Conservation (phyloP, 179 eudicot genomes). For the Heliamphora pulchella region DNA sequence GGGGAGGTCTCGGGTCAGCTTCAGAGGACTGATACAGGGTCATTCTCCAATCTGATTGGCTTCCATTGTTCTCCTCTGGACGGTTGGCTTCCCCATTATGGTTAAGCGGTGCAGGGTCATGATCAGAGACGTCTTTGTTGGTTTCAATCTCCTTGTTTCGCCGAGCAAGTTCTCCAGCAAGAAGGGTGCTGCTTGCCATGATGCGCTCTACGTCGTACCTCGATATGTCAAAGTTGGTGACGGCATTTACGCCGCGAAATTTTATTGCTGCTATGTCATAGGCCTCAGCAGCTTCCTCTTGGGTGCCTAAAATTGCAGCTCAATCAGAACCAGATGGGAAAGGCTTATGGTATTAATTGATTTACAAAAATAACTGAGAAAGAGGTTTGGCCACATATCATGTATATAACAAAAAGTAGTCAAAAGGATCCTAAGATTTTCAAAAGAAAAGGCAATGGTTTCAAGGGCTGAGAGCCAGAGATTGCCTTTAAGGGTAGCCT, state of each 20-base stretch:
- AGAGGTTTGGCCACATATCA: no score
- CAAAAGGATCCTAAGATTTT: no score
- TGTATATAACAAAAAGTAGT: no score
- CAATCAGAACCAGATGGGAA: no score
- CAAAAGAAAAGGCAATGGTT: no score
- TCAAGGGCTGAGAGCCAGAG: no score
- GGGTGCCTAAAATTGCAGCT: constrained; percentile 41
- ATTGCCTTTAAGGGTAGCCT: no score
- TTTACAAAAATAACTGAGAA: no score
- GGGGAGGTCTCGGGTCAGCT: background rate
- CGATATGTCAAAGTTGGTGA: constrained; percentile 66
- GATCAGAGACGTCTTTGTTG: constrained; percentile 10
- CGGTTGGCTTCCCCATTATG: background rate
- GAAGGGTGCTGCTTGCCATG: constrained; percentile 53
- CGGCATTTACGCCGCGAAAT: constrained; percentile 70
- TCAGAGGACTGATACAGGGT: constrained; percentile 15
- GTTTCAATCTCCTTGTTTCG: constrained; percentile 28
- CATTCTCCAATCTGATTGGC: constrained; percentile 28
- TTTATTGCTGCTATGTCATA: constrained; percentile 82
- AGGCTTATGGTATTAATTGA: background rate
- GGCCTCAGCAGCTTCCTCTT: constrained; percentile 86
- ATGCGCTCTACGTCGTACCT: constrained; percentile 67
- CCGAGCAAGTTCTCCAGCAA: constrained; percentile 54
- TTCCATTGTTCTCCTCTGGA: constrained; percentile 9
- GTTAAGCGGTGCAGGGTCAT: background rate